Evolutionary conservation across 768 basidiomycete genomes (phyloP).

Genomic region (Mycena metata): DNA sequence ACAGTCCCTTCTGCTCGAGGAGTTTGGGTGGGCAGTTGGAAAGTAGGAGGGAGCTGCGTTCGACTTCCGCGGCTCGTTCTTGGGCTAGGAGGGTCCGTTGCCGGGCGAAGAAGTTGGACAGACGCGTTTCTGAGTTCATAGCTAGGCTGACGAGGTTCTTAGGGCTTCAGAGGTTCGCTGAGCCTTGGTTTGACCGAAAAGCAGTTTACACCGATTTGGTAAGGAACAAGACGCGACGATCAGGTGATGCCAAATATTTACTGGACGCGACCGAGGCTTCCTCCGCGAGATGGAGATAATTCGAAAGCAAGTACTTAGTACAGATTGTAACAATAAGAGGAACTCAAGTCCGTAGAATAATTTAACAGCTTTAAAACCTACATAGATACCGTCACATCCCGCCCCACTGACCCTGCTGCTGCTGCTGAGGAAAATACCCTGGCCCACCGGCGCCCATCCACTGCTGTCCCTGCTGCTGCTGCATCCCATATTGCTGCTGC

Average conservation of each 20-base stretch:
- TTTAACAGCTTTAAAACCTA: not conserved
- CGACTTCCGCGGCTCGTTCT: slow-evolving; percentile 90
- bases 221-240: not conserved
- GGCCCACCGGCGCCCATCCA: slow-evolving; percentile 26
- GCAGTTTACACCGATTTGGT: not conserved
- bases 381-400: slow-evolving; percentile 45
- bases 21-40: slow-evolving; percentile 87
- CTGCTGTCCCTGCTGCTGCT: slow-evolving; percentile 29
- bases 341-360: slow-evolving; percentile 3
- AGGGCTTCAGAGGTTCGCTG: too few species aligned
- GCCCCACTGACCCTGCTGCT: slow-evolving; percentile 54
- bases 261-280: not conserved
- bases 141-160: not conserved
- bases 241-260: slow-evolving; percentile 7
- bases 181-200: not conserved
- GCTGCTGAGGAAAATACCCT: slow-evolving; percentile 36
- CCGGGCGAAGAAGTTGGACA: slow-evolving; percentile 73
- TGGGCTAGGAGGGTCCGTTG: slow-evolving; percentile 74
- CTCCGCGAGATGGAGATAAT: not conserved
- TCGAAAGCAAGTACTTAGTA: too few species aligned
- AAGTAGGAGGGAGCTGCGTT: slow-evolving; percentile 81
- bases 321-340: slow-evolving; percentile 11
- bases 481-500: slow-evolving; percentile 31
- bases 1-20: slow-evolving; percentile 90
- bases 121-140: slow-evolving; percentile 44